A percentile compares a stretch with the other conserved stretches of the same genome.
phyloP scores from a whole-genome alignment of 2,329 filamentous ascomycete species.

The Helicocarpus griseus region DNA sequence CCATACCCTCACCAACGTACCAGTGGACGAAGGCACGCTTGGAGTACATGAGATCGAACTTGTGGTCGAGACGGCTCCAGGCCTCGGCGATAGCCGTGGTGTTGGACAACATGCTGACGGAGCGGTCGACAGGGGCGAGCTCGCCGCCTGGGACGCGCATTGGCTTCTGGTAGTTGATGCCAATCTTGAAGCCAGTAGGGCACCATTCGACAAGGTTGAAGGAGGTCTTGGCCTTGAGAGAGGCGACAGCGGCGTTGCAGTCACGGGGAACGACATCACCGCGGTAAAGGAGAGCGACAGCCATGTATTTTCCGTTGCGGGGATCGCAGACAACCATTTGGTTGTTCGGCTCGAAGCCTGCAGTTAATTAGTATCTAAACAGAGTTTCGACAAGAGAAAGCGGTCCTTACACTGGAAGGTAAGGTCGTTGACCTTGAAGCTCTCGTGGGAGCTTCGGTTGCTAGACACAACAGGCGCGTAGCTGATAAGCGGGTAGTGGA shows the following conservation, averaged over 20 bases:
- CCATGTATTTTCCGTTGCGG: slow-evolving; percentile 60
- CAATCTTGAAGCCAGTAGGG: slow-evolving; percentile 59
- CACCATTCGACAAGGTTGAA: slow-evolving; percentile 62
- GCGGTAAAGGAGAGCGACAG: slow-evolving; percentile 56
- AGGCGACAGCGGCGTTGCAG: slow-evolving; percentile 48
- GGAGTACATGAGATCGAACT: slow-evolving; percentile 62
- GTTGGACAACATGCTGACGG: slow-evolving; percentile 56
- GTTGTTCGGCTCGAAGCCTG: slow-evolving; percentile 57
- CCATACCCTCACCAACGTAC: slow-evolving; percentile 84
- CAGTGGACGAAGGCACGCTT: slow-evolving; percentile 63
- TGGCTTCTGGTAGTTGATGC: slow-evolving; percentile 57
- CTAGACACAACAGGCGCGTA: slow-evolving; percentile 57
- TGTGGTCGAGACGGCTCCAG: slow-evolving; percentile 55
- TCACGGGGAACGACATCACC: slow-evolving; percentile 57
- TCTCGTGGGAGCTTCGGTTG: slow-evolving; percentile 72
- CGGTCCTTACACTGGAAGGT: slow-evolving; percentile 50
- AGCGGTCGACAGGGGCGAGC: slow-evolving; percentile 45
- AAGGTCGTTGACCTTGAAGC: slow-evolving; percentile 72
- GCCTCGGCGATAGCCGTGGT: slow-evolving; percentile 58
- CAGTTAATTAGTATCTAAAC: slow-evolving; percentile 5
- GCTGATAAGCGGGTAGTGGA: slow-evolving; percentile 57
- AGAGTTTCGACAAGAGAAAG: slow-evolving; percentile 6
- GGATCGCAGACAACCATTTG: slow-evolving; percentile 62
- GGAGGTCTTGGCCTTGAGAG: slow-evolving; percentile 54
- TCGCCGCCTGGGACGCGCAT: slow-evolving; percentile 44